phyloP scores from a whole-genome alignment of 257 asterid genomes.

The Solanum sparsipilum region DNA sequence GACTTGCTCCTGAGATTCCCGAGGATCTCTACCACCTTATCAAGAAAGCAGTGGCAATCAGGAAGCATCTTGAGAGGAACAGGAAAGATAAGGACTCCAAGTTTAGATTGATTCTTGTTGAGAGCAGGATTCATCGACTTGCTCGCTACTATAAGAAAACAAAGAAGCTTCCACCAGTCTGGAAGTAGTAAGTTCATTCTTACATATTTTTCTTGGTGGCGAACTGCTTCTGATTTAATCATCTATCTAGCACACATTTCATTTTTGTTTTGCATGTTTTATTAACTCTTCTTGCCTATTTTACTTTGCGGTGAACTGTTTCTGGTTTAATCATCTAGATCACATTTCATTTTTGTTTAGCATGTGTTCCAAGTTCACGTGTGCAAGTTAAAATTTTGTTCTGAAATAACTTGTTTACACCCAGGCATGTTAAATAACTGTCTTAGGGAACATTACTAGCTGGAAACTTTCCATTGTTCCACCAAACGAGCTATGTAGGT shows the following conservation, averaged over 20 bases:
- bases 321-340: not conserved
- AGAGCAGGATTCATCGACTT: slow-evolving; percentile 32
- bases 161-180: slow-evolving; percentile 36
- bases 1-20: slow-evolving; percentile 32
- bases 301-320: not conserved
- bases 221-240: not conserved
- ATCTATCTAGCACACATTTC: not conserved
- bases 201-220: not conserved
- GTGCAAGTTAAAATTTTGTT: not conserved
- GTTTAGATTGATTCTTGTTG: slow-evolving; percentile 33
- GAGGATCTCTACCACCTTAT: slow-evolving; percentile 31
- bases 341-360: not conserved
- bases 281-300: not conserved
- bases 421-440: not conserved
- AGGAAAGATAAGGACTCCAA: slow-evolving; percentile 35
- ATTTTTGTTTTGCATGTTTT: not conserved
- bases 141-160: slow-evolving; percentile 39
- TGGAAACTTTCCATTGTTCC: not conserved
- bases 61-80: slow-evolving; percentile 33
- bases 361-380: not conserved
- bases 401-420: not conserved
- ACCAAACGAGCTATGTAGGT: not conserved
- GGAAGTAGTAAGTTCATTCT: slow-evolving; percentile 25
- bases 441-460: not conserved
- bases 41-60: slow-evolving; percentile 35